These are phyloP conservation scores for Pichiaceae sp. DNA, from an alignment of 1,139 yeast genomes.

Conservation along the genomic window DNA sequence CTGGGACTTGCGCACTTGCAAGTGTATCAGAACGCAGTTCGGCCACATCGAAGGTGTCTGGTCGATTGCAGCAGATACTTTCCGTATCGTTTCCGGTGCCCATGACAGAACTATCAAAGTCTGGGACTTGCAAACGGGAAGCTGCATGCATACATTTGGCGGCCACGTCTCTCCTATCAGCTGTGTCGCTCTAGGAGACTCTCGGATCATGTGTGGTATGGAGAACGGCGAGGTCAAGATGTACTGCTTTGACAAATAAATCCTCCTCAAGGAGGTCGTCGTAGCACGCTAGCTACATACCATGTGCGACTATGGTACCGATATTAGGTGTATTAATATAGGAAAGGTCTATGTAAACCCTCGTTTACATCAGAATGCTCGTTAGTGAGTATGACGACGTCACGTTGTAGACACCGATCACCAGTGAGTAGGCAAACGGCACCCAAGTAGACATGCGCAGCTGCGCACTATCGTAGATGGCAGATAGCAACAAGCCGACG, in stretches of 20 bases:
- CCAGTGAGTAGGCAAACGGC: constrained; percentile 73
- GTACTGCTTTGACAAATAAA: constrained; percentile 56
- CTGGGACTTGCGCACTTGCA: constrained; percentile 85
- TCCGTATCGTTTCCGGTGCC: constrained; percentile 88
- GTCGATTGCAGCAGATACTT: constrained; percentile 93
- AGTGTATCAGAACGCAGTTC: constrained; percentile 85
- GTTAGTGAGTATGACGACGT: constrained; percentile 55
- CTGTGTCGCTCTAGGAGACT: constrained; percentile 85
- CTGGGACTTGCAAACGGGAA: constrained; percentile 93
- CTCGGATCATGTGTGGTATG: constrained; percentile 82
- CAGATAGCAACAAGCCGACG: constrained; percentile 58
- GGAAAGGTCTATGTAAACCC: not conserved
- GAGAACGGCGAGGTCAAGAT: constrained; percentile 80
- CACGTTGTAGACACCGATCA: constrained; percentile 58
- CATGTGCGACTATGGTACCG: not conserved
- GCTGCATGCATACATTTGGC: constrained; percentile 86
- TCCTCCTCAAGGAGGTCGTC: too few relatives aligned
- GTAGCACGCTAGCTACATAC: too few relatives aligned
- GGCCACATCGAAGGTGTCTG: constrained; percentile 98
- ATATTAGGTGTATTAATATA: not conserved
- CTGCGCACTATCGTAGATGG: constrained; percentile 68
- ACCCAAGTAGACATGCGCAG: constrained; percentile 91
- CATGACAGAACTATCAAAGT: constrained; percentile 86
- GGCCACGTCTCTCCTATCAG: constrained; percentile 70
- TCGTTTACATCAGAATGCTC: constrained; percentile 22